A percentile compares a stretch with the other conserved stretches of the same genome.
These are phyloP conservation scores for Leccinum obscurum DNA, from an alignment of 768 basidiomycete species.

Conservation along the genomic window DNA sequence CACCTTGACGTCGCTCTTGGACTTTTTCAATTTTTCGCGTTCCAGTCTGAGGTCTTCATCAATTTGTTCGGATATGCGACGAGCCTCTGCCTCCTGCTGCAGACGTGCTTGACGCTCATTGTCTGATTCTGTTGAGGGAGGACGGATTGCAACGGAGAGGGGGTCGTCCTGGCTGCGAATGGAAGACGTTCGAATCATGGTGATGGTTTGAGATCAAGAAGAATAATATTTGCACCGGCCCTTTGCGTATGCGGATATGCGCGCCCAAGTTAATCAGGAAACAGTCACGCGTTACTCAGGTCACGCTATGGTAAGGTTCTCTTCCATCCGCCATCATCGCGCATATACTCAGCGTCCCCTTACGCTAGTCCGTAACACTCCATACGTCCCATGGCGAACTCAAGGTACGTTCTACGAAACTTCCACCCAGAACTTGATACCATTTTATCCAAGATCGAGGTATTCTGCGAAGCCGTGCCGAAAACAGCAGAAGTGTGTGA, in stretches of 20 bases:
- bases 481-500: conserved; percentile 85
- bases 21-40: conserved; percentile 60
- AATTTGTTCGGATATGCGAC: conserved; percentile 74
- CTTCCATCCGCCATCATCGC: conserved; percentile 25
- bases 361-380: conserved; percentile 82
- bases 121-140: conserved; percentile 66
- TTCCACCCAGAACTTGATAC: not conserved
- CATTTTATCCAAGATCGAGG: conserved; percentile 65
- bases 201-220: conserved; percentile 36
- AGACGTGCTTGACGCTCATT: conserved; percentile 61
- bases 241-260: conserved; percentile 1
- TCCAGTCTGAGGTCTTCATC: conserved; percentile 78
- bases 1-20: conserved; percentile 77
- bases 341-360: conserved; percentile 13
- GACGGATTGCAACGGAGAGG: conserved; percentile 63
- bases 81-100: conserved; percentile 68
- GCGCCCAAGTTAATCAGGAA: conserved; percentile 14
- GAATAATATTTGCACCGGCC: not conserved
- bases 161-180: conserved; percentile 78
- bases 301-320: conserved; percentile 33
- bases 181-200: conserved; percentile 66
- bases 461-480: conserved; percentile 97
- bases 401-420: conserved; percentile 59
- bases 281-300: conserved; percentile 27
- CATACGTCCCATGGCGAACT: conserved; percentile 94